A percentile compares a stretch with the other conserved stretches of the same genome.
Conservation (phyloP, 139 green algal species). For the Chlamydomonas sphaeroides region DNA sequence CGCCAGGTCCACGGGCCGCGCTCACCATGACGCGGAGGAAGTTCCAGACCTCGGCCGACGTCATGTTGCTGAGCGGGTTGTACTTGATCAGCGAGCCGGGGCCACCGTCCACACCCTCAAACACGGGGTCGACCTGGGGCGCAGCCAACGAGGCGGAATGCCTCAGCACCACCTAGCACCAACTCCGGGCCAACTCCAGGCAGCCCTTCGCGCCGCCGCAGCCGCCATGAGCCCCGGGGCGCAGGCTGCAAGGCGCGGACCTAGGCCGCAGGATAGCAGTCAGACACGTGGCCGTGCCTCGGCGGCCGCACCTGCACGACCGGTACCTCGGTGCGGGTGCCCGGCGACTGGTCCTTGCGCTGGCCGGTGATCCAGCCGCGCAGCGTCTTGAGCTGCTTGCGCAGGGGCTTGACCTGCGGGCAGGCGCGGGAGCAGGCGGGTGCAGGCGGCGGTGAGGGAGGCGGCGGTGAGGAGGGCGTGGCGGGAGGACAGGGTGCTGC, state of each 20-base stretch:
- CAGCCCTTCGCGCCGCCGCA: too few species aligned
- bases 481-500: too few species aligned
- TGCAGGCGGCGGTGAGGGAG: too few species aligned
- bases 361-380: conserved; percentile 98
- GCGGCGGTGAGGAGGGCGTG: too few species aligned
- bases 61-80: conserved; percentile 96
- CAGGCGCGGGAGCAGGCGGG: too few species aligned
- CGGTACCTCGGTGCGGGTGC: conserved; percentile 79
- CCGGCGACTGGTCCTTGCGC: conserved; percentile 97
- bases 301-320: conserved; percentile 25
- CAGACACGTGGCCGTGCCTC: too few species aligned
- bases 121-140: conserved; percentile 92
- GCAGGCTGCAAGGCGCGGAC: background rate
- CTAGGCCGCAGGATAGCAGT: too few species aligned
- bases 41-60: conserved; percentile 92
- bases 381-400: conserved; percentile 87
- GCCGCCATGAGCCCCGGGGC: too few species aligned
- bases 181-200: too few species aligned
- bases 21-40: conserved; percentile 95
- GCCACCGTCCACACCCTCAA: conserved; percentile 87
- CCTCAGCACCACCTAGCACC: too few species aligned
- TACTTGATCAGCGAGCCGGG: conserved; percentile 95
- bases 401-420: conserved; percentile 85
- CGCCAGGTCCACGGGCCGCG: too few species aligned
- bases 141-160: too few species aligned